phyloP scores from a whole-genome alignment of 2,329 filamentous ascomycete species.

The Didymella arachidicola region DNA sequence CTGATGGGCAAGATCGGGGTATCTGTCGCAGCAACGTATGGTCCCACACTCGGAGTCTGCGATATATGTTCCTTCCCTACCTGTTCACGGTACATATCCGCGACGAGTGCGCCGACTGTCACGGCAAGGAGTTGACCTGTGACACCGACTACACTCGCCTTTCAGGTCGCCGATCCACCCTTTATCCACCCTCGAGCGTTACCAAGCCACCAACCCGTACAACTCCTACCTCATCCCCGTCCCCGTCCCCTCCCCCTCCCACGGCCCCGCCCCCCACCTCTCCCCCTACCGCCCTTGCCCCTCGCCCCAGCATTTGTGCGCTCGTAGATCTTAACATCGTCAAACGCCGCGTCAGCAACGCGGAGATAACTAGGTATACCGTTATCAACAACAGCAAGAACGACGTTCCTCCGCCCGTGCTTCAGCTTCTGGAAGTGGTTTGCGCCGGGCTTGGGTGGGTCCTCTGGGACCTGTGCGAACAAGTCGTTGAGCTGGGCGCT shows the following conservation, averaged over 20 bases:
- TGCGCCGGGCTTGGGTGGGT: constrained; percentile 64
- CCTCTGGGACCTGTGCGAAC: constrained; percentile 75
- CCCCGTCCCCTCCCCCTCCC: neutral
- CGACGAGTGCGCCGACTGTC: too few relatives aligned
- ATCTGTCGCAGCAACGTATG: neutral
- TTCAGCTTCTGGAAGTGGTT: constrained; percentile 79
- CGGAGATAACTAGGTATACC: constrained; percentile 89
- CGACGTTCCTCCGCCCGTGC: constrained; percentile 82
- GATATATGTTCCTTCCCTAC: neutral
- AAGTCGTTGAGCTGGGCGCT: constrained; percentile 74
- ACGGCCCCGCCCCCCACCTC: constrained; percentile 30
- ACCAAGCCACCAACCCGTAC: neutral
- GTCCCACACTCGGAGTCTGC: neutral
- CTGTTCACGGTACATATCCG: neutral
- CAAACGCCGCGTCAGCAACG: constrained; percentile 81
- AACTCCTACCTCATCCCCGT: neutral
- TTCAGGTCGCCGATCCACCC: neutral
- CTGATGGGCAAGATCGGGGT: neutral
- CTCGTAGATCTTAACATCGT: constrained; percentile 72
- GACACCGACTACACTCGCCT: too few relatives aligned
- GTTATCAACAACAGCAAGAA: constrained; percentile 87
- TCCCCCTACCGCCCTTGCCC: constrained; percentile 47
- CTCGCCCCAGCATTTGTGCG: constrained; percentile 56
- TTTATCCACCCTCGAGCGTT: neutral
- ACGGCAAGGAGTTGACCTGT: too few relatives aligned